Conservation (phyloP, 2,329 filamentous ascomycete genomes). For the Pyrenochaeta sp. region DNA sequence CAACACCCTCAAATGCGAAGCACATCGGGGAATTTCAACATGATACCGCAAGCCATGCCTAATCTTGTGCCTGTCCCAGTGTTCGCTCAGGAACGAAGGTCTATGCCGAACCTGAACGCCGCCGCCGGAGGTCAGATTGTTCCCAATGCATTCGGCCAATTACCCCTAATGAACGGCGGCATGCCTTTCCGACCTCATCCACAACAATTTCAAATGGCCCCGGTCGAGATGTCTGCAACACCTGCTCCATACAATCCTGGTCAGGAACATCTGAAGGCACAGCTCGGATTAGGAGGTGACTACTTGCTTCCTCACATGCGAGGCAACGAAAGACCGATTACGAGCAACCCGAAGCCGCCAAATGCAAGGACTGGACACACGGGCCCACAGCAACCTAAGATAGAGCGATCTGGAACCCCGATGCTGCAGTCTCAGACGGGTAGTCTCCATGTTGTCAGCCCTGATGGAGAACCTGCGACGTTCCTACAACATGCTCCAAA, state of each 20-base stretch:
- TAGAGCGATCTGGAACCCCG: slow-evolving; percentile 4
- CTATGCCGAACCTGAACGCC: slow-evolving; percentile 20
- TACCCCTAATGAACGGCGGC: neutral
- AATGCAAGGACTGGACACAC: neutral
- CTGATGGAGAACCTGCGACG: neutral
- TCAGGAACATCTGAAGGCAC: slow-evolving; percentile 10
- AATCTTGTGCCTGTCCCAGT: slow-evolving; percentile 6
- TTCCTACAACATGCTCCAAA: slow-evolving; percentile 4
- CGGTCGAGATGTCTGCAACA: slow-evolving; percentile 1
- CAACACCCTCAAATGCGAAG: slow-evolving; percentile 4
- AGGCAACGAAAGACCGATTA: neutral
- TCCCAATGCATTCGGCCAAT: slow-evolving; percentile 7
- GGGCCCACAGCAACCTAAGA: neutral
- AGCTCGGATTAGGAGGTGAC: slow-evolving; percentile 7
- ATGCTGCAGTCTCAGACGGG: neutral
- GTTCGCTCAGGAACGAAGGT: slow-evolving; percentile 8
- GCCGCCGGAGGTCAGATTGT: neutral
- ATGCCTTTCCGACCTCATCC: neutral
- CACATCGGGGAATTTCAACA: neutral
- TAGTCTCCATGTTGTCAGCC: slow-evolving; percentile 4
- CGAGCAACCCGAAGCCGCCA: slow-evolving; percentile 1
- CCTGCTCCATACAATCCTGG: neutral
- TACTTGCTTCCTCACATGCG: neutral
- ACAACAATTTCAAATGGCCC: neutral
- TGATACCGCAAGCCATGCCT: neutral